Evolutionary conservation across 1,284 basidiomycete genomes (phyloP).

Genomic region (Fomes fomentarius): DNA sequence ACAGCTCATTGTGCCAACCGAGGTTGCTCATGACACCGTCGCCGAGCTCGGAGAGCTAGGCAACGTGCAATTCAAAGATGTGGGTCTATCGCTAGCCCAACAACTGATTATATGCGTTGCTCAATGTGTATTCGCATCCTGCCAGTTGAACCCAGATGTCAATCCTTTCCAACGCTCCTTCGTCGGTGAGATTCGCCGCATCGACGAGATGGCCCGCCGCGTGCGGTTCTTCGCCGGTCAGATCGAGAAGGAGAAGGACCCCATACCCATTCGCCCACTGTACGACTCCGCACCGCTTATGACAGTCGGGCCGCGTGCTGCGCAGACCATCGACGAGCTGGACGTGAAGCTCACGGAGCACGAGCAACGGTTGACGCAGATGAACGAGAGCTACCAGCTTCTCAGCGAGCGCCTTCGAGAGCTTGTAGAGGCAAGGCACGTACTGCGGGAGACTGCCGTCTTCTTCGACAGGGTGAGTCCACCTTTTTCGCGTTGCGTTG

Average conservation of each 20-base stretch:
- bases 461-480: constrained; percentile 87
- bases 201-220: constrained; percentile 96
- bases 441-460: constrained; percentile 93
- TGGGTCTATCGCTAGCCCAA: constrained; percentile 43
- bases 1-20: constrained; percentile 97
- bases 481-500: too few relatives aligned
- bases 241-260: constrained; percentile 85
- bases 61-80: constrained; percentile 98
- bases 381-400: constrained; percentile 94
- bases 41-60: constrained; percentile 95
- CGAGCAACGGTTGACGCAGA: constrained; percentile 84
- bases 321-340: constrained; percentile 93
- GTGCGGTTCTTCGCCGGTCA: constrained; percentile 90
- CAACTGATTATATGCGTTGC: constrained; percentile 12
- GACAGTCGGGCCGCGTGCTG: constrained; percentile 87
- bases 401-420: constrained; percentile 88
- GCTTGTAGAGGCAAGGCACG: constrained; percentile 91
- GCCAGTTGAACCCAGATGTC: constrained; percentile 90
- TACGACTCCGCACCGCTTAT: constrained; percentile 83
- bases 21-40: constrained; percentile 97
- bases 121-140: background rate
- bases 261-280: constrained; percentile 81
- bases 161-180: constrained; percentile 99
- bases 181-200: constrained; percentile 91
- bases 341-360: constrained; percentile 88